Base-by-base conservation (phyloP, 83 land plant species). In the Picea abies region DNA sequence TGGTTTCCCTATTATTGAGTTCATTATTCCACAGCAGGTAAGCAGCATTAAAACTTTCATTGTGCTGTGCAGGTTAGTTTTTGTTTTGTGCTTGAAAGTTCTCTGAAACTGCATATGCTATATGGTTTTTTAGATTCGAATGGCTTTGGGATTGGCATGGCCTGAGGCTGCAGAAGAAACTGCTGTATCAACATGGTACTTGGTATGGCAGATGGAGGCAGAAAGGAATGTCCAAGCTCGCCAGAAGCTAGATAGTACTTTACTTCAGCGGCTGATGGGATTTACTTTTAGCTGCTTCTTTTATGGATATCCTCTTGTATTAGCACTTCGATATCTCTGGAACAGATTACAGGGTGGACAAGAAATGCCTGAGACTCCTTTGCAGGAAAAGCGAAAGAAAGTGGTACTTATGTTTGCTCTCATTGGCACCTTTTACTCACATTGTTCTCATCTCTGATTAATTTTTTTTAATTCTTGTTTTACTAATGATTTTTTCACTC, bases 121-220 rank as follows among this genome's bases (percentile, higher is more conserved):
- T 58, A 78, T 23, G 61, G 44, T 65, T 19, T 56, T 22, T 3
- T 87, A 90, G 92, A 67, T 90, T 25, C 84, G 91, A 52, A 83
- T 84, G 69, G 68, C n/a, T 56, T 83, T 90, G 61, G 94, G 92
- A 19, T 87, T 92, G 92, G 92, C 91, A 29, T 90, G 91, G 87
- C 92, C 92, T 52, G 88, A 90, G 63, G 88, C 84, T 63, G 64
- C 77, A 25, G 78, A 81, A 80, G 84, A 81, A 84, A 35, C 77
- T 81, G 86, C 82, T 76, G 92, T 67, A 15, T 82, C 91, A 20
- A 82, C 88, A 81, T 90, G 91, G 91, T 92, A 90, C 84, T 75
- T 92, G 81, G 79, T 87, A 80, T 92, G 92, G 90, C 92, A 88
- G 77, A 85, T 85, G 82, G 84, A 87, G 52, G 86, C 88, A 37